A percentile compares a stretch with the other conserved stretches of the same genome.
Conservation (phyloP, 176 grass and related monocot genomes). For the Oryza nivara region DNA sequence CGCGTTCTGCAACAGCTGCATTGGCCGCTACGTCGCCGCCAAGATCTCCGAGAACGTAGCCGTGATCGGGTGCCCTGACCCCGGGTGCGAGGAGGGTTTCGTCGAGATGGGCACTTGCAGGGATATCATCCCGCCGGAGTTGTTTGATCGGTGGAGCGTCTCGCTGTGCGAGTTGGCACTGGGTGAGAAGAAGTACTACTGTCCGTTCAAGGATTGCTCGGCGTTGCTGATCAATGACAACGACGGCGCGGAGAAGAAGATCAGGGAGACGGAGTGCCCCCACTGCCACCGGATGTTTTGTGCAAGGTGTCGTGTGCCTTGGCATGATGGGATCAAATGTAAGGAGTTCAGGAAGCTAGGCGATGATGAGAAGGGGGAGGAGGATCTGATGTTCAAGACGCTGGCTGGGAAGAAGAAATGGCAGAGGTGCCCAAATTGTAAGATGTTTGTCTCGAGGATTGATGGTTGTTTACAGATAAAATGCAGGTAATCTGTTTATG, state of each 20-base stretch:
- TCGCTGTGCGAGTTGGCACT: slow-evolving; percentile 58
- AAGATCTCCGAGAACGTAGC: slow-evolving; percentile 50
- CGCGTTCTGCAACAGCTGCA: slow-evolving; percentile 52
- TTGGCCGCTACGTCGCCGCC: slow-evolving; percentile 38
- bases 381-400: slow-evolving; percentile 57
- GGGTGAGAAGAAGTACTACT: slow-evolving; percentile 67
- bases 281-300: slow-evolving; percentile 76
- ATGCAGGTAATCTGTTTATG: slow-evolving; percentile 67
- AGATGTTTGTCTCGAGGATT: slow-evolving; percentile 67
- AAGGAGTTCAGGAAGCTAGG: slow-evolving; percentile 51
- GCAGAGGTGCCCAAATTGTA: slow-evolving; percentile 78
- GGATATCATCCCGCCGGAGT: slow-evolving; percentile 46
- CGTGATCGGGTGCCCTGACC: slow-evolving; percentile 55
- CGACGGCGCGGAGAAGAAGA: not conserved
- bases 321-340: slow-evolving; percentile 65
- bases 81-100: slow-evolving; percentile 39
- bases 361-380: slow-evolving; percentile 45
- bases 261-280: slow-evolving; percentile 56
- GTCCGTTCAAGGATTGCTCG: slow-evolving; percentile 80
- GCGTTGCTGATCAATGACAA: slow-evolving; percentile 49
- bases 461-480: slow-evolving; percentile 63
- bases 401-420: slow-evolving; percentile 65
- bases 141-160: slow-evolving; percentile 60
- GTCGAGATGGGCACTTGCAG: slow-evolving; percentile 53
- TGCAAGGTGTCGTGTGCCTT: slow-evolving; percentile 59